phyloP scores from a whole-genome alignment of 352 stramenopile species.

The Globisporangium barbulae region DNA sequence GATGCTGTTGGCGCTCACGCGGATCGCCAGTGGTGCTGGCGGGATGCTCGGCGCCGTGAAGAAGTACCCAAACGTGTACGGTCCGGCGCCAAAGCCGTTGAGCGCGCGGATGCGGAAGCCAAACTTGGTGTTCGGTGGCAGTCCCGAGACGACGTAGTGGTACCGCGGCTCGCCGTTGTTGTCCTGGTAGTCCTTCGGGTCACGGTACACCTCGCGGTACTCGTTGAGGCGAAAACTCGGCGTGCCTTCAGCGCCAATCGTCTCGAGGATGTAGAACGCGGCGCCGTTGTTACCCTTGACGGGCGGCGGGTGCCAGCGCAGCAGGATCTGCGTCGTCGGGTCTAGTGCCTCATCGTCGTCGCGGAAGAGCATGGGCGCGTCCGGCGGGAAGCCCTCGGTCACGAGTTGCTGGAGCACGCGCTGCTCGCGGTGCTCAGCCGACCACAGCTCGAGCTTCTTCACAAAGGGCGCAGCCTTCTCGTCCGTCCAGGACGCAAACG shows the following conservation, averaged over 20 bases:
- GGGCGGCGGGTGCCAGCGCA: constrained; percentile 65
- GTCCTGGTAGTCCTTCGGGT: constrained; percentile 84
- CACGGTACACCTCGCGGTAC: constrained; percentile 82
- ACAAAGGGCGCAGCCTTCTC: constrained; percentile 44
- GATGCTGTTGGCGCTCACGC: constrained; percentile 66
- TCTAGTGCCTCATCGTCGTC: constrained; percentile 51
- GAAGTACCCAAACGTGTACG: constrained; percentile 86
- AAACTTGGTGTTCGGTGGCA: constrained; percentile 88
- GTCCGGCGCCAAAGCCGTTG: constrained; percentile 87
- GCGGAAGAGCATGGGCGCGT: constrained; percentile 50
- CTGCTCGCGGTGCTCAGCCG: constrained; percentile 64
- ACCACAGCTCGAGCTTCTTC: constrained; percentile 76
- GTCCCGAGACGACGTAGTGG: constrained; percentile 53
- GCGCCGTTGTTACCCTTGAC: constrained; percentile 63
- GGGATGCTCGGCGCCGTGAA: constrained; percentile 75
- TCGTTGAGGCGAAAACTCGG: constrained; percentile 61
- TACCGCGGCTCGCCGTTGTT: constrained; percentile 79
- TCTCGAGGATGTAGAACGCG: constrained; percentile 84
- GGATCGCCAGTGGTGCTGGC: constrained; percentile 57
- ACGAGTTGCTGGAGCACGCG: constrained; percentile 63
- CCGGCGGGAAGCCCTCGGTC: constrained; percentile 58
- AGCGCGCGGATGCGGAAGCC: constrained; percentile 86
- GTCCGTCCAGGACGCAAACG: constrained; percentile 64
- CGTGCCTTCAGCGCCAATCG: constrained; percentile 68
- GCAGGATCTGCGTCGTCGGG: constrained; percentile 61